phyloP scores from a whole-genome alignment of 306 rosid genomes.

The Prunus dulcis region DNA sequence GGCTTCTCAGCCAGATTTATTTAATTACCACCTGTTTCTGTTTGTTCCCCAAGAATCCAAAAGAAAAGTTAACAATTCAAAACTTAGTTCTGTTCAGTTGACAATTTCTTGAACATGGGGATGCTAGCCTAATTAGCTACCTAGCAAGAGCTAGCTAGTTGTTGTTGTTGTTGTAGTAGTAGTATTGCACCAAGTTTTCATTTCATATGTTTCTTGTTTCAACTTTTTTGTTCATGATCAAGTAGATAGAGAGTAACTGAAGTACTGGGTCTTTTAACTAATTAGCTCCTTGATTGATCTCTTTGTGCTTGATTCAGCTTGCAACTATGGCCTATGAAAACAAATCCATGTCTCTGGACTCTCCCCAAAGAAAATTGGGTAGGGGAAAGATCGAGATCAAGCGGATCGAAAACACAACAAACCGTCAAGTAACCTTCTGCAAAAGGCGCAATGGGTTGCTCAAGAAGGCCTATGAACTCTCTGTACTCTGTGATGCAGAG shows the following conservation, averaged over 20 bases:
- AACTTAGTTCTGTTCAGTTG: background rate
- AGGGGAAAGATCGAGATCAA: conserved; percentile 97
- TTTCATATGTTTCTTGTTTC: background rate
- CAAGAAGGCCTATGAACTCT: conserved; percentile 94
- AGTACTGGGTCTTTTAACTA: background rate
- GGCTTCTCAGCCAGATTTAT: conserved; percentile 33
- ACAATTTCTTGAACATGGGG: conserved; percentile 4
- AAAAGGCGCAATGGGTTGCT: conserved; percentile 85
- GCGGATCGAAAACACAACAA: conserved; percentile 97
- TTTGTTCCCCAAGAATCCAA: conserved; percentile 20
- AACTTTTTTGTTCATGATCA: conserved; percentile 7
- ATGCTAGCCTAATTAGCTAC: background rate
- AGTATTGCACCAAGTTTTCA: background rate
- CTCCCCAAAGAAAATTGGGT: conserved; percentile 82
- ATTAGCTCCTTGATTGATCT: conserved; percentile 7
- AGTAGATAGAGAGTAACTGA: background rate
- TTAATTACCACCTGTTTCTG: conserved; percentile 16
- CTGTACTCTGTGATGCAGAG: conserved; percentile 99
- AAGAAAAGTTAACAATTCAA: background rate
- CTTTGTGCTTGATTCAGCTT: conserved; percentile 33
- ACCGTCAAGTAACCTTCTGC: conserved; percentile 98
- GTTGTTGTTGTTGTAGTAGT: background rate
- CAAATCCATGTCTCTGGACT: conserved; percentile 39
- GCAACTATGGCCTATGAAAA: conserved; percentile 57
- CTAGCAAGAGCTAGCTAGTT: background rate